Evolutionary conservation across 306 rosid genomes (phyloP), one percentile per base, ranked within the genome.

Genomic region (Ormosia emarginata): DNA sequence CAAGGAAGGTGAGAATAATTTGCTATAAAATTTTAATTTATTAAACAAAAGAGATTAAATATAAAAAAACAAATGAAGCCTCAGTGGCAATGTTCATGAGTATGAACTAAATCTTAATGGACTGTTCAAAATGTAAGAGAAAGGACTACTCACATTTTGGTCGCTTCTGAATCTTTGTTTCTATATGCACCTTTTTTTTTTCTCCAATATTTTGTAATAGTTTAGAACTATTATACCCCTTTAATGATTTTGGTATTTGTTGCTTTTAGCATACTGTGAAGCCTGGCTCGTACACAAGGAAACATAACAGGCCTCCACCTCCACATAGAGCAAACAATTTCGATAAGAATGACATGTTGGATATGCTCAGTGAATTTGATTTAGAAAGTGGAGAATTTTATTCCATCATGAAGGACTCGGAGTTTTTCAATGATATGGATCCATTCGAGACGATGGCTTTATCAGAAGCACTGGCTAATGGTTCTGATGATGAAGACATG

Each of bases 201-300:
- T 17, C 1, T 24, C 24, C 24, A 24, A 66, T 8, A 66, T 11
- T 65, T 53, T 66, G 8, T 66, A 4, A 37, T 43, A 17, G 13
- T 34, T 43, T 58, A 7, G 2, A 36, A 59, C 66, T 50, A 6
- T 68, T 24, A 24, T 73, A 11, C 17, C 37, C 81, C 76, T 78
- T 36, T 55, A 79, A 56, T 72, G 58, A 55, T 47, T 58, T 72
- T 37, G 47, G 46, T 72, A 29, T 57, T 33, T 83, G 46, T 87
- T 68, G 8, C 74, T 84, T 78, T 64, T 86, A 87, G 90, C 90
- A 87, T 47, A 81, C 80, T 17, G 88, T 81, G 80, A 87, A 79
- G 80, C 86, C 80, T 37, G 90, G 86, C 32, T 87, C 90, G 2
- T 87, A 81, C 73, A 56, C 82, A 62, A 73, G 87, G 84, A 70